Conservation (phyloP, 106 monocot genomes). For the Amphibolis antarctica region DNA sequence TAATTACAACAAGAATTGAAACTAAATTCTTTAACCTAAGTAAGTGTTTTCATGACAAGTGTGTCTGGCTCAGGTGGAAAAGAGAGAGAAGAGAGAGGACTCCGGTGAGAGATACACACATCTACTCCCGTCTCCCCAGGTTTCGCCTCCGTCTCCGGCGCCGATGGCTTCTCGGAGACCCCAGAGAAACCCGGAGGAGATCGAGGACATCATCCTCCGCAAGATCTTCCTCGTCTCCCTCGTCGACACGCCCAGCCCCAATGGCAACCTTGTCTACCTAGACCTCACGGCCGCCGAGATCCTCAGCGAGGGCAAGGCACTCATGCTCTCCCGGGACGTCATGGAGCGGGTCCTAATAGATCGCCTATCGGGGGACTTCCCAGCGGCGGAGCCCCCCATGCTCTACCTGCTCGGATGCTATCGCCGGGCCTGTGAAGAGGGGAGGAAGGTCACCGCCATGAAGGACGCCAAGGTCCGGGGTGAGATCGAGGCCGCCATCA, state of each 20-base stretch:
- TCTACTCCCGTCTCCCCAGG: too few species aligned
- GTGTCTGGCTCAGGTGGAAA: too few species aligned
- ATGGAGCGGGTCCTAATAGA: constrained; percentile 82
- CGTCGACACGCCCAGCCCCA: constrained; percentile 15
- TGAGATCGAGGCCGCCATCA: constrained; percentile 39
- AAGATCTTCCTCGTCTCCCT: constrained; percentile 75
- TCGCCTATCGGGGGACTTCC: constrained; percentile 47
- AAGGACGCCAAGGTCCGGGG: constrained; percentile 46
- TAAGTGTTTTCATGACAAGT: too few species aligned
- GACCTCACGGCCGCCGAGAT: constrained; percentile 92
- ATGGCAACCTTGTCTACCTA: constrained; percentile 34
- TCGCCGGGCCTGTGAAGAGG: constrained; percentile 56
- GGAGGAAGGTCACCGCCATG: constrained; percentile 52
- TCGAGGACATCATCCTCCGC: constrained; percentile 95
- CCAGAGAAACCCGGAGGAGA: constrained; percentile 57
- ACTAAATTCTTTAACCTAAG: too few species aligned
- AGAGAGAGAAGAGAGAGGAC: too few species aligned
- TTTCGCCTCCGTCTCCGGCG: background rate
- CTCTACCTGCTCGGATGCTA: constrained; percentile 52
- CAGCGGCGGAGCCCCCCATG: constrained; percentile 35
- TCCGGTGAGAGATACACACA: too few species aligned
- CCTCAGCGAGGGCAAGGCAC: constrained; percentile 65
- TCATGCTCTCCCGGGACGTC: constrained; percentile 42
- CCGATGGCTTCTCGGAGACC: constrained; percentile 35
- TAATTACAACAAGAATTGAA: too few species aligned